Base-by-base conservation (phyloP, 192 early-diverging fungal species). In the Linnemannia schmuckeri region DNA sequence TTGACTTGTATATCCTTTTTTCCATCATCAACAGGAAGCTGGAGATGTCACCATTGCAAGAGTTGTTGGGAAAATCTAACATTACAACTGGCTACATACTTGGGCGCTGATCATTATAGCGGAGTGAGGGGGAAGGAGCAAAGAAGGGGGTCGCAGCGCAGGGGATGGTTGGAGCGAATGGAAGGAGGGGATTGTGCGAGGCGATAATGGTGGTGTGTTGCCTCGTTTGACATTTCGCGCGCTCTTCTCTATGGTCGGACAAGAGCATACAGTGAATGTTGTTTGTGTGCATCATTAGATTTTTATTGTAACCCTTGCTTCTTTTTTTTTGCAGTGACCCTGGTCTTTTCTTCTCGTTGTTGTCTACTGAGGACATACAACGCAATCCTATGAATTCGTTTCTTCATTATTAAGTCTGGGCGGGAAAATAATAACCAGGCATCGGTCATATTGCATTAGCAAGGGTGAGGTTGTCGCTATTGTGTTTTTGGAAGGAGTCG, bases 141-240 rank as follows among this genome's bases (percentile, higher is more conserved):
- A 30, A 24, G 15, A 15, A 10, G 27, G 27, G 61, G 61, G 55
- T 33, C 27, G 6, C 27, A 33, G 30, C 61, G 2, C 27, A 66
- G 27, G 30, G 61, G 61, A 12, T 35, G 61, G 27, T 15, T 27
- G 15, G 61, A 33, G 30, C 27, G 8, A 13, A 63, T 63, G 27
- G 30, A 13, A 10, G 6, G 17, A 35, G 46, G 74, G 54, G 74
- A 47, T 27, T 63, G 54, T 57, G 54, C 54, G 54, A 61, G n/a
- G 22, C 22, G 57, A 24, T 10, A 33, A 66, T 17, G 17, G 30
- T 27, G 0, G 61, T 33, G 61, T 66, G 30, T 66, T 66, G 61
- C 61, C 27, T 66, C 61, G 61, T 66, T 66, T 66, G 61, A 66
- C 61, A 66, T 15, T 30, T 66, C 33, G 57, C 57, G 22, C 57